Evolutionary conservation across 2,329 filamentous ascomycete genomes (phyloP), one percentile per base, ranked within the genome.

Genomic region (Fusarium newnesense): DNA sequence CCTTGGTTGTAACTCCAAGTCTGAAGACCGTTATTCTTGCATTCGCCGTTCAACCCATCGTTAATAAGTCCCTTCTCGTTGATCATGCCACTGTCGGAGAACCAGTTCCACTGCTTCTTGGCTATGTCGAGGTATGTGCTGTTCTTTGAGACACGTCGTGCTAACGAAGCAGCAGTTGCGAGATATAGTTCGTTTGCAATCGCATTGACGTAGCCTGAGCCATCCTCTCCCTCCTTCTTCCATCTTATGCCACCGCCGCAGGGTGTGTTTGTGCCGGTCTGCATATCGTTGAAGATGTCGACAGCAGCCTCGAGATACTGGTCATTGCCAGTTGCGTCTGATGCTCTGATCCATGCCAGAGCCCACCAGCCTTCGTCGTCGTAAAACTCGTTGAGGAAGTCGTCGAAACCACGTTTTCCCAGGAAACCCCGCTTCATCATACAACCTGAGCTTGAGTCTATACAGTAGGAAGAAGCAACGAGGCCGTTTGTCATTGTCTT

Each of bases 351-450:
- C 83, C 89, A 86, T 24, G 84, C 89, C 65, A 91, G 83, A 15
- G 86, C 88, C 89, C 89, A 91, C 89, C 89, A 91, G n/a, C 87
- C 85, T 76, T 89, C 87, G 74, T 91, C 89, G 70, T 91, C 89
- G 71, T 89, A 89, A 66, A 81, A 89, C 11, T 85, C 84, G 67
- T 89, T 88, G 62, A 86, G 78, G 75, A 88, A 89, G 61, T 83
- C 78, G 46, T 75, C 72, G 58, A 79, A 81, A 26, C 81, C 80
- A 49, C 78, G 78, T 58, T 77, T 81, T 37, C 54, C 62, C 24
- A 82, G 37, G 62, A 83, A 84, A 19, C 77, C 79, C 28, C 81
- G 79, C 67, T 79, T 82, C 28, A 77, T 70, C 71, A 81, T 77
- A 47, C 79, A 81, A 21, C 76, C 78, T 18, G 74, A 68, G 49